phyloP scores from a whole-genome alignment of 306 rosid species.

The Acacia acuminata region DNA sequence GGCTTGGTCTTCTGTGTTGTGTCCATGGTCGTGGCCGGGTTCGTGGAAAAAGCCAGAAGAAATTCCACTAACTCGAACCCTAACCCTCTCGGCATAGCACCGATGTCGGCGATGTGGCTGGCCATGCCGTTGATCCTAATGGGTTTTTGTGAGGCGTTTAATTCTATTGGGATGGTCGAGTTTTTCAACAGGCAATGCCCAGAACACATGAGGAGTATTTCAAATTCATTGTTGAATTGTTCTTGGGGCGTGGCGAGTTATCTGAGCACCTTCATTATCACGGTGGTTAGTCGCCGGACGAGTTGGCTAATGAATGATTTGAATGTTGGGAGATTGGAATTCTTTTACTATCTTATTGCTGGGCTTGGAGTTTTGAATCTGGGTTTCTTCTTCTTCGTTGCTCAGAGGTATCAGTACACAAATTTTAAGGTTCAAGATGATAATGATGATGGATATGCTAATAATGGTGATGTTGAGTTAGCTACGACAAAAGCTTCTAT shows the following conservation, averaged over 20 bases:
- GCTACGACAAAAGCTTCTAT: background rate
- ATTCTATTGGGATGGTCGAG: conserved; percentile 62
- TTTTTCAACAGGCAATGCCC: conserved; percentile 72
- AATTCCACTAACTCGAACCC: conserved; percentile 34
- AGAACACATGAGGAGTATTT: conserved; percentile 68
- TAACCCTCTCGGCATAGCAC: conserved; percentile 32
- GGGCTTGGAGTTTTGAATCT: conserved; percentile 54
- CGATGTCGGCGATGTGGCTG: conserved; percentile 61
- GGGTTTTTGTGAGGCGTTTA: conserved; percentile 75
- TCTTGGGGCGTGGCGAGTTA: conserved; percentile 61
- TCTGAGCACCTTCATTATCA: conserved; percentile 48
- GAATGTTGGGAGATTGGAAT: conserved; percentile 66
- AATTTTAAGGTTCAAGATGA: conserved; percentile 1
- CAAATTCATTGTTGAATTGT: conserved; percentile 59
- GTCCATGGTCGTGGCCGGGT: conserved; percentile 41
- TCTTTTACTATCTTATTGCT: conserved; percentile 32
- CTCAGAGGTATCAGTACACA: conserved; percentile 57
- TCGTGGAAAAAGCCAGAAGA: conserved; percentile 37
- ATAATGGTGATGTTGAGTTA: background rate
- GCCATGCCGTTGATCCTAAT: conserved; percentile 53
- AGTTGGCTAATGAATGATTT: conserved; percentile 76
- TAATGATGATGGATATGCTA: background rate
- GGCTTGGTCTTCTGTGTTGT: conserved; percentile 40
- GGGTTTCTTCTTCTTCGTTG: conserved; percentile 46
- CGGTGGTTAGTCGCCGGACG: conserved; percentile 46